phyloP scores from a whole-genome alignment of 2,329 filamentous ascomycete species.

The Ophiostoma montium region DNA sequence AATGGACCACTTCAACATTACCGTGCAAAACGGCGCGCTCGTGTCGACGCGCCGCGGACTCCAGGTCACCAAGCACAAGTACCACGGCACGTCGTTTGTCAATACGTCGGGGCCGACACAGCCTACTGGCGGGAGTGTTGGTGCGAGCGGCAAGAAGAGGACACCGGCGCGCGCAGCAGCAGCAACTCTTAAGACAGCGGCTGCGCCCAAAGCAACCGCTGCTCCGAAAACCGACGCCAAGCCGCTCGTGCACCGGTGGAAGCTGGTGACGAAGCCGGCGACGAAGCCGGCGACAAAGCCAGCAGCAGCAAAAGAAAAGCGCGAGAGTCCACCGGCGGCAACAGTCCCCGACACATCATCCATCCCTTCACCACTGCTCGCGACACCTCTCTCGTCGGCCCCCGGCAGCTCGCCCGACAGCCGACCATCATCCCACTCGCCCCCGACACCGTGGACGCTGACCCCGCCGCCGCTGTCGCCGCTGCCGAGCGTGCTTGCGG shows the following conservation, averaged over 20 bases:
- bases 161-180: not conserved
- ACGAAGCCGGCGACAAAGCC: too few species aligned
- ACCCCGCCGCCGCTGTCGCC: not conserved
- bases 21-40: conserved; percentile 23
- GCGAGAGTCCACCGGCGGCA: not conserved
- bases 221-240: conserved; percentile 2
- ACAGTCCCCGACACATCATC: conserved; percentile 3
- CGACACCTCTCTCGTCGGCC: conserved; percentile 1
- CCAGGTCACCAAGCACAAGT: conserved; percentile 26
- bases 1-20: conserved; percentile 28
- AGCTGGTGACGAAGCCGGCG: conserved; percentile 16
- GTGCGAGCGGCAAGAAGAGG: not conserved
- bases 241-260: conserved; percentile 15
- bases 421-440: not conserved
- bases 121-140: conserved; percentile 1
- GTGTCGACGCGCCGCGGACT: conserved; percentile 25
- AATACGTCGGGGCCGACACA: conserved; percentile 19
- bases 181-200: not conserved
- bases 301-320: too few species aligned
- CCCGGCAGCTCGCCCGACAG: conserved; percentile 1
- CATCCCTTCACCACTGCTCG: conserved; percentile 1
- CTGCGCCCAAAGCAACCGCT: not conserved
- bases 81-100: conserved; percentile 26
- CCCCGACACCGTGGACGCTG: not conserved
- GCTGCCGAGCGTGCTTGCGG: conserved; percentile 3